These are phyloP conservation scores for Guadua angustifolia DNA, from an alignment of 176 grass and related monocot genomes.

Conservation along the genomic window DNA sequence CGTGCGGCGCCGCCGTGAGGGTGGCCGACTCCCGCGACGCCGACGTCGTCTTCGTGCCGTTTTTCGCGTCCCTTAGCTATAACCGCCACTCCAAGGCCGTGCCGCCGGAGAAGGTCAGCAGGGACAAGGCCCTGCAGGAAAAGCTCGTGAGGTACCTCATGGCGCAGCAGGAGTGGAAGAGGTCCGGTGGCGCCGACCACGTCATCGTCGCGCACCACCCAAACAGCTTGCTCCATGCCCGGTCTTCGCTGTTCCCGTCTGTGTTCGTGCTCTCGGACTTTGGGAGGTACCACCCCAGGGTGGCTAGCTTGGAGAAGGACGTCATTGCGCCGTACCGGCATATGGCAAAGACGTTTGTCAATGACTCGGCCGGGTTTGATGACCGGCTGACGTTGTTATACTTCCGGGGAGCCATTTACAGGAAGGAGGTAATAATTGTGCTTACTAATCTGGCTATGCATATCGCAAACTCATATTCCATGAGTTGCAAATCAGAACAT, in stretches of 20 bases:
- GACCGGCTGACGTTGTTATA: constrained; percentile 68
- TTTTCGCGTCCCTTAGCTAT: constrained; percentile 89
- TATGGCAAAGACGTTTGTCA: constrained; percentile 67
- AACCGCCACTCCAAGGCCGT: constrained; percentile 73
- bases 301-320: constrained; percentile 91
- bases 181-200: constrained; percentile 70
- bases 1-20: constrained; percentile 55
- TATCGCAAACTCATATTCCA: neutral
- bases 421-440: constrained; percentile 85
- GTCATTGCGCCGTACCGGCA: constrained; percentile 83
- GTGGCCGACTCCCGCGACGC: constrained; percentile 65
- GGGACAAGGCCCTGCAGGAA: constrained; percentile 63
- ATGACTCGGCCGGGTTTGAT: constrained; percentile 75
- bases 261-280: constrained; percentile 90
- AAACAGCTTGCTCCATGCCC: constrained; percentile 78
- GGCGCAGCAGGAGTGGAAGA: constrained; percentile 69
- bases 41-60: constrained; percentile 85
- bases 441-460: neutral
- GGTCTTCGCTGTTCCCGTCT: constrained; percentile 56
- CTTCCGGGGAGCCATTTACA: constrained; percentile 90
- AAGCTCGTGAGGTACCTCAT: constrained; percentile 68
- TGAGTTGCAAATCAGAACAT: neutral
- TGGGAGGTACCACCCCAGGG: constrained; percentile 74
- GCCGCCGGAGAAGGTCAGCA: constrained; percentile 64
- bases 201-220: constrained; percentile 92